Evolutionary conservation across 2,329 filamentous ascomycete species (phyloP).

Genomic region (Nemania sp.): DNA sequence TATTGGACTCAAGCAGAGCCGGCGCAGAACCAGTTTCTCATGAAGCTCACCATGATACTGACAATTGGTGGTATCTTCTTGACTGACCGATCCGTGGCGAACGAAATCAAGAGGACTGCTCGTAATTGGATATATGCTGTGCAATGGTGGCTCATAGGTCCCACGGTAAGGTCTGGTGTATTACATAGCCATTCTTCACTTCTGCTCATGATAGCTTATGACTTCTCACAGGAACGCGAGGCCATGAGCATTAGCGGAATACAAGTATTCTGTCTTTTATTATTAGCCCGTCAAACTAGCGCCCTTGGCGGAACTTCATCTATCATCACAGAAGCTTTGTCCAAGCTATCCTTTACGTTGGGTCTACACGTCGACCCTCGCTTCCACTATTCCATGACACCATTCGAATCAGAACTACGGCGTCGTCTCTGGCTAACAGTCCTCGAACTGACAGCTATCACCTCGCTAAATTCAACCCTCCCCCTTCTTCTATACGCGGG

Average conservation of each 20-base stretch:
- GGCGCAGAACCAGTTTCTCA: slow-evolving; percentile 27
- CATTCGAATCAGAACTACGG: slow-evolving; percentile 46
- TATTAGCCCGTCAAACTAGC: slow-evolving; percentile 44
- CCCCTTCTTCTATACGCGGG: slow-evolving; percentile 38
- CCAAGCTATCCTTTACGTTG: slow-evolving; percentile 49
- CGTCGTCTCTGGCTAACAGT: slow-evolving; percentile 49
- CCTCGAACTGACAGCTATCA: slow-evolving; percentile 44
- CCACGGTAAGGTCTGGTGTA: slow-evolving; percentile 32
- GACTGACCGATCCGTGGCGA: slow-evolving; percentile 31
- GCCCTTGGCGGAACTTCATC: slow-evolving; percentile 45
- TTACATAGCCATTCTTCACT: background rate
- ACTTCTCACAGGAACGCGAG: slow-evolving; percentile 35
- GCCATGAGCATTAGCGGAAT: slow-evolving; percentile 46
- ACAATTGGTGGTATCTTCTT: slow-evolving; percentile 45
- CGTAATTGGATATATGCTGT: slow-evolving; percentile 48
- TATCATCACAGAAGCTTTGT: slow-evolving; percentile 47
- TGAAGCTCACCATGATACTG: slow-evolving; percentile 46
- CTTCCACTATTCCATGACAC: slow-evolving; percentile 37
- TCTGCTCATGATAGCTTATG: slow-evolving; percentile 19
- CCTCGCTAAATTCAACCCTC: slow-evolving; percentile 43
- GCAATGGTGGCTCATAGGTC: slow-evolving; percentile 48
- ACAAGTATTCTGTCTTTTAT: slow-evolving; percentile 45
- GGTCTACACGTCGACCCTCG: slow-evolving; percentile 49
- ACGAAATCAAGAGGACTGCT: slow-evolving; percentile 42
- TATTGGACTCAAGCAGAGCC: slow-evolving; percentile 36